phyloP scores from a whole-genome alignment of 306 rosid genomes.

The Citrullus mucosospermus region DNA sequence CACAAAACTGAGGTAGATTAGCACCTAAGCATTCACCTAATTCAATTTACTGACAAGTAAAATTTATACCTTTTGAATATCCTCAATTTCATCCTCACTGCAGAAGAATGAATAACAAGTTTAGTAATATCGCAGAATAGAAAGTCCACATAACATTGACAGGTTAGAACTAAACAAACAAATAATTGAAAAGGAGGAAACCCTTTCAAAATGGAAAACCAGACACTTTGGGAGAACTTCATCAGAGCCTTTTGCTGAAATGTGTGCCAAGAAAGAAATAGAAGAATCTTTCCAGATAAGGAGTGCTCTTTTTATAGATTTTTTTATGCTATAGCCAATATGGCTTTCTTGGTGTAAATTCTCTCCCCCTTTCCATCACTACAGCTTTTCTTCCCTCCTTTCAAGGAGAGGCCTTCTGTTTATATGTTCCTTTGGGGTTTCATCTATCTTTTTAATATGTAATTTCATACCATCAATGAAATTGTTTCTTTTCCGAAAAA shows the following conservation, averaged over 20 bases:
- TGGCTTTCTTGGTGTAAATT: neutral
- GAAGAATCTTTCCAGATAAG: neutral
- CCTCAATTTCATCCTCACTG: conserved; percentile 99
- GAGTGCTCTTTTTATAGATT: neutral
- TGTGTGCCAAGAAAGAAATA: neutral
- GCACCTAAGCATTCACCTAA: conserved; percentile 8
- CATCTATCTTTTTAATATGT: neutral
- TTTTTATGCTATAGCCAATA: neutral
- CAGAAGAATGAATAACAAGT: conserved; percentile 12
- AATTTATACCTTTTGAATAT: conserved; percentile 78
- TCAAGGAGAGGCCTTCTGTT: neutral
- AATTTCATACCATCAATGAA: neutral
- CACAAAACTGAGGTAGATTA: conserved; percentile 35
- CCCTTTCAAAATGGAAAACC: neutral
- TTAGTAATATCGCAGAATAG: conserved; percentile 16
- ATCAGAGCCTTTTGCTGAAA: neutral
- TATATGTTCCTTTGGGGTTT: neutral
- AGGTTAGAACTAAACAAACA: neutral
- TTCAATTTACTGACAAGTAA: conserved; percentile 8
- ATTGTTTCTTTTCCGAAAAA: neutral
- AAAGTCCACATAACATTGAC: conserved; percentile 6
- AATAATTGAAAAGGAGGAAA: neutral
- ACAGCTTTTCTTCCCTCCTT: neutral
- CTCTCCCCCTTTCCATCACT: neutral
- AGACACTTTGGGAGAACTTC: neutral